Percentiles rank a stretch among this genome's conserved stretches.
phyloP scores from a whole-genome alignment of 371 early-diverging fungal species.

The Caulochytrium protostelioides region DNA sequence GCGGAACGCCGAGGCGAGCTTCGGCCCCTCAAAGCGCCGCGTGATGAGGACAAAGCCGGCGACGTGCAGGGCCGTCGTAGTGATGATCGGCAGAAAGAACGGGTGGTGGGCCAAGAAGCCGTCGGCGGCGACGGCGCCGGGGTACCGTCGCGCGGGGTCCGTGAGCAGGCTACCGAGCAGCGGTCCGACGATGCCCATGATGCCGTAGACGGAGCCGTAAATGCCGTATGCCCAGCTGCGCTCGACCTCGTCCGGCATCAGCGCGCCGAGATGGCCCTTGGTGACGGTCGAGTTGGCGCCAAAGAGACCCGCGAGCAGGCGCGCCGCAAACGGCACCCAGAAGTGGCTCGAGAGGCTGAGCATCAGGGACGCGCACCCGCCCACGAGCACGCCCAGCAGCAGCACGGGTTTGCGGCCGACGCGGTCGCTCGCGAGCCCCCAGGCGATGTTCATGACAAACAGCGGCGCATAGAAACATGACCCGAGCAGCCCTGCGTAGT shows the following conservation, averaged over 20 bases:
- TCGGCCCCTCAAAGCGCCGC: too few relatives aligned
- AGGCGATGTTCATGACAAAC: conserved; percentile 19
- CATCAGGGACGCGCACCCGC: conserved; percentile 5
- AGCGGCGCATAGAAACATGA: conserved; percentile 18
- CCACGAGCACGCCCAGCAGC: conserved; percentile 9
- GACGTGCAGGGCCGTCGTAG: too few relatives aligned
- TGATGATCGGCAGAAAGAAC: conserved; percentile 10
- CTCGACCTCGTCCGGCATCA: conserved; percentile 6
- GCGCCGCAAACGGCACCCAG: conserved; percentile 6
- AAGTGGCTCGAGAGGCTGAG: conserved; percentile 10
- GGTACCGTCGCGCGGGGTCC: conserved; percentile 3
- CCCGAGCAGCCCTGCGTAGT: conserved; percentile 14
- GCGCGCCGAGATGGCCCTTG: conserved; percentile 16
- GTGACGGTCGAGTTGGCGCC: conserved; percentile 21
- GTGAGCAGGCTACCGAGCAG: conserved; percentile 16
- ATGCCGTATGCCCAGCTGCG: conserved; percentile 14
- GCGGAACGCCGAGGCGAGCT: too few relatives aligned
- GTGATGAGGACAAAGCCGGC: too few relatives aligned
- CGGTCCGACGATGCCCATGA: conserved; percentile 18
- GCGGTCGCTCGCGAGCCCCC: conserved; percentile 17
- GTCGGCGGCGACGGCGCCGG: not conserved
- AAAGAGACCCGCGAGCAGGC: conserved; percentile 25
- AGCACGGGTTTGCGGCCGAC: conserved; percentile 14
- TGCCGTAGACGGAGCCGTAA: conserved; percentile 14
- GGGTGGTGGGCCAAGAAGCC: conserved; percentile 6